Evolutionary conservation across 306 rosid species (phyloP).

Genomic region (Castanea sativa): DNA sequence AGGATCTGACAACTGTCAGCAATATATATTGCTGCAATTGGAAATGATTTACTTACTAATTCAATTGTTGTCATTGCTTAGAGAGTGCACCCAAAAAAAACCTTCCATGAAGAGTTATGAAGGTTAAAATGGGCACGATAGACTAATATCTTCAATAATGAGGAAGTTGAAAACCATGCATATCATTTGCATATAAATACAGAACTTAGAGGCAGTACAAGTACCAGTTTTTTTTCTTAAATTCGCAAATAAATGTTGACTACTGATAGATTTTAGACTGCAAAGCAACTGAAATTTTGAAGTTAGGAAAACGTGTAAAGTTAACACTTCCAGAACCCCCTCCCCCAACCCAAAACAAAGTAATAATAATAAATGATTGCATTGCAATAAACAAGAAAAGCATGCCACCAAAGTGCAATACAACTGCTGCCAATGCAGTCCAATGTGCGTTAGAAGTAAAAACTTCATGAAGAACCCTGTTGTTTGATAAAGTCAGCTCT

Average conservation of each 20-base stretch:
- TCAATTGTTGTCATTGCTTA: not conserved
- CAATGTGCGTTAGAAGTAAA: not conserved
- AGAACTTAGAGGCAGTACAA: too few relatives aligned
- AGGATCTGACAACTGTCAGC: not conserved
- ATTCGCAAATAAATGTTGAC: not conserved
- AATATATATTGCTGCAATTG: not conserved
- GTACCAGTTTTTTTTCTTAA: not conserved
- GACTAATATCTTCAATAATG: not conserved
- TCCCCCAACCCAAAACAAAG: too few relatives aligned
- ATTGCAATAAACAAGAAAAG: not conserved
- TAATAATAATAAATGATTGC: not conserved
- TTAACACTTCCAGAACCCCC: too few relatives aligned
- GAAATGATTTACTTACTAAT: not conserved
- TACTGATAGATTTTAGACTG: not conserved
- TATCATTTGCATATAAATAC: not conserved
- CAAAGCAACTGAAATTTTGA: not conserved
- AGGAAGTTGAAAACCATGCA: not conserved
- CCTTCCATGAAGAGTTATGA: not conserved
- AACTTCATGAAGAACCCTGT: not conserved
- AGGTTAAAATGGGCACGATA: not conserved
- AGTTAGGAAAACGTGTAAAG: too few relatives aligned
- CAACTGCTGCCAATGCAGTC: not conserved
- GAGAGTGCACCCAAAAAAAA: not conserved
- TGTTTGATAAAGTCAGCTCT: not conserved
- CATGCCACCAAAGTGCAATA: not conserved